Base-by-base conservation (phyloP, 768 basidiomycete genomes). In the Rhodotorula diobovata region DNA sequence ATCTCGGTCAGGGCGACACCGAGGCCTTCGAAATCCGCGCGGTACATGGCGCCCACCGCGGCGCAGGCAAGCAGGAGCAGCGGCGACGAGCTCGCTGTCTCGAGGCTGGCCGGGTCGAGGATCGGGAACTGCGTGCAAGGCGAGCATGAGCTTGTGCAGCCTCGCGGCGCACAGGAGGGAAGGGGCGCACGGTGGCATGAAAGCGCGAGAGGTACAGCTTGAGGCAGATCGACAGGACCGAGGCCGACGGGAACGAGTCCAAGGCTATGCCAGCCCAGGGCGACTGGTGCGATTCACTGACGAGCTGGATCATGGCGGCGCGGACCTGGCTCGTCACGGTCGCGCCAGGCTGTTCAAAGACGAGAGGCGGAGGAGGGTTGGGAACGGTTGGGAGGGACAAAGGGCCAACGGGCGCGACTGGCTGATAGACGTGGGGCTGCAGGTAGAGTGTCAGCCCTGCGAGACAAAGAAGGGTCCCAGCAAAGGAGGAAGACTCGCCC, bases 1-100 rank as follows among this genome's bases (percentile, higher is more conserved):
- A 58, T 21, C 57, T 58, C 57, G 25, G 39, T 58, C 28, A 58
- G 39, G 2, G 57, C 57, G 57, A 58, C 37, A 12, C 57, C 57
- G 14, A 58, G 35, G 1, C 57, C 57, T 21, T 58, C 57, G 37
- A 58, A 58, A 11, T 58, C 57, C 39, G 57, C 37, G 15, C 57
- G 57, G 57, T 58, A 58, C 57, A 58, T 58, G 37, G 57, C 57
- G 39, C 57, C 57, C 23, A 58, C 23, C 28, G 57, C 57, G 39
- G 57, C 57, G 39, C 57, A 58, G 14, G 37, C 10, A 9, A 58
- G 57, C 20, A 58, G 39, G 39, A 58, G 57, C 4, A 58, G 39
- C 23, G 57, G 57, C 15, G 57, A 41, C 8, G 23, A 23, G 18
- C 12, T 41, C 11, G 37, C 57, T 14, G 25, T 10, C 5, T 23